These are phyloP conservation scores for Marsdenia floribunda DNA, from an alignment of 257 asterid genomes.

Conservation along the genomic window DNA sequence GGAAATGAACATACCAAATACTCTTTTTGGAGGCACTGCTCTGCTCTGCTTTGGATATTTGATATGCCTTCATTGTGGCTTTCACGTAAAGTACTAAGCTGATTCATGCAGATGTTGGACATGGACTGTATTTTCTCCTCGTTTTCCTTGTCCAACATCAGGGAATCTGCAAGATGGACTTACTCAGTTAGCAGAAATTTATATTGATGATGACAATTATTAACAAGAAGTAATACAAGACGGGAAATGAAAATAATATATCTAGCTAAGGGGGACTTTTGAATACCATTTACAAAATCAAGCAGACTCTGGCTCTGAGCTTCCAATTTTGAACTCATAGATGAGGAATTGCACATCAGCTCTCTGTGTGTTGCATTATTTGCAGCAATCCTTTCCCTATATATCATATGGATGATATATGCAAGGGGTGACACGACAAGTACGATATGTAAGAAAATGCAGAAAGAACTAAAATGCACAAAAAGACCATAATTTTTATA, in stretches of 20 bases:
- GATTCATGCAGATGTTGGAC: conserved; percentile 34
- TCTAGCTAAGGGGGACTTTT: background rate
- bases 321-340: conserved; percentile 35
- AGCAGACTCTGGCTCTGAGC: conserved; percentile 28
- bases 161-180: conserved; percentile 44
- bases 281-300: conserved; percentile 46
- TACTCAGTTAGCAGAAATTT: conserved; percentile 5
- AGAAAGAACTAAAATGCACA: background rate
- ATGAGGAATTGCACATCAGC: conserved; percentile 43
- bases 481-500: conserved; percentile 11
- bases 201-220: background rate
- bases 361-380: conserved; percentile 35
- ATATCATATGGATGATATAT: conserved; percentile 7
- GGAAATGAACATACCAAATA: conserved; percentile 41
- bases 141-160: conserved; percentile 41
- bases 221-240: background rate
- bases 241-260: background rate
- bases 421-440: background rate
- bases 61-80: conserved; percentile 43
- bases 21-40: conserved; percentile 52
- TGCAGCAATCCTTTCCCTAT: conserved; percentile 44
- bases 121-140: conserved; percentile 39
- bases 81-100: conserved; percentile 35
- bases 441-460: conserved; percentile 1
- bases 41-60: conserved; percentile 46